Base-by-base conservation (phyloP, 768 basidiomycete species). In the Boletus vermiculosoides region DNA sequence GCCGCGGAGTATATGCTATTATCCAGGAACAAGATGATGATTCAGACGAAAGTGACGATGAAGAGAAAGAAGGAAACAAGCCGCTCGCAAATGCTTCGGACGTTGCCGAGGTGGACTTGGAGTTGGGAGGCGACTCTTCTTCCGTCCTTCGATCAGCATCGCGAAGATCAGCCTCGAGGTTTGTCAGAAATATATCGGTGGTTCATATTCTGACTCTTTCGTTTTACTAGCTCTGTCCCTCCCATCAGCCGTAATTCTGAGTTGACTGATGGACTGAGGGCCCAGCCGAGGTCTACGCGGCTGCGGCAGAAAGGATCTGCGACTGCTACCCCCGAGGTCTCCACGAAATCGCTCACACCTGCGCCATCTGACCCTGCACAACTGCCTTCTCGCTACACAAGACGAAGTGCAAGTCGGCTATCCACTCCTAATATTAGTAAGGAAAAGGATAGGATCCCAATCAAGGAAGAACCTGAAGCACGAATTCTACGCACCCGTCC, bases 1-100 rank as follows among this genome's bases (percentile, higher is more conserved):
- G 90, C 31, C 80, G 90, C 41, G 90, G 90, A 33, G 90, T 92
- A 18, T 92, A 92, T 68, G 87, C 87, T 30, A 81, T 89, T 40
- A 72, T 86, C 59, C 77, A 80, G 59, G 79, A 83, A 58, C 77
- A 80, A 56, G 81, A 80, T 54, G 80, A 84, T 22, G 82, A 83
- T 50, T 82, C 82, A 40, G 86, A 87, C 59, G 83, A 83, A 56
- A 83, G 81, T 56, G 81, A 85, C 25, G 82, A 83, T 47, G 81
- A 83, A 53, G 71, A 72, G 39, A 75, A 71, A 41, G 82, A 79
- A 41, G 79, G 77, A 52, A 74, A 78, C 58, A 75, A 77, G 31
- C 79, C 81, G 22, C 67, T 81, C 25, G 77, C 78, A n/a, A 71
- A 75, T 51, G 79, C 77, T 36, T 71, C 70, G 50, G 80, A 82